Base-by-base conservation (phyloP, 768 basidiomycete genomes). In the Auricularia sp. region DNA sequence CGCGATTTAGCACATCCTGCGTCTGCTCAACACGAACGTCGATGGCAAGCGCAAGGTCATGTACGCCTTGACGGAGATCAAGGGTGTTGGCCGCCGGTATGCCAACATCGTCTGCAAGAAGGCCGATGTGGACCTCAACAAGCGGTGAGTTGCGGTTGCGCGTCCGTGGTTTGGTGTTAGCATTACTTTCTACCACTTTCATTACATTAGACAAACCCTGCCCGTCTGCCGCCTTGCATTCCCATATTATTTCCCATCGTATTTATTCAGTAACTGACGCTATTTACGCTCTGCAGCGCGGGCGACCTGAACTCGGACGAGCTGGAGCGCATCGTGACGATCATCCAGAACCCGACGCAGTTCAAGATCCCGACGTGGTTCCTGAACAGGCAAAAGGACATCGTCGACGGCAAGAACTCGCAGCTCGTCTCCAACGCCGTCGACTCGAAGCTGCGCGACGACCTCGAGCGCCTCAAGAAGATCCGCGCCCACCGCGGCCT, bases 321-420 rank as follows among this genome's bases (percentile, higher is more conserved):
- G 79, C 88, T 99, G 63, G 97, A 99, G 81, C 94, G 97, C 65
- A 84, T 99, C 70, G 97, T 99, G 70, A 98, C 92, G 66, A 98
- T 99, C 78, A 96, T 99, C 77, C 97, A 98, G 81, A 98, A 95
- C 81, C 97, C 97, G 36, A 90, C 90, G 6, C 96, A 98, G 77
- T 99, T 96, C 88, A 99, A 99, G 84, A 97, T 99, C 76, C 97
- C 97, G 18, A 85, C 87, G 51, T 99, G 96, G 96, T 98, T 99
- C 86, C 78, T 98, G 77, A 99, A 98, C 86, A 92, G 97, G 79
- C 97, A 98, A 77, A 92, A 92, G 77, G 96, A 98, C 75, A 94
- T 97, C 63, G 85, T 92, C 68, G 97, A 98, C 70, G 97, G 97
- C 76, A 98, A 98, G 80, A 88, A 94, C 81, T 87, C 84, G 62